phyloP scores from a whole-genome alignment of 345 rosid genomes.

The Alliaria petiolata region DNA sequence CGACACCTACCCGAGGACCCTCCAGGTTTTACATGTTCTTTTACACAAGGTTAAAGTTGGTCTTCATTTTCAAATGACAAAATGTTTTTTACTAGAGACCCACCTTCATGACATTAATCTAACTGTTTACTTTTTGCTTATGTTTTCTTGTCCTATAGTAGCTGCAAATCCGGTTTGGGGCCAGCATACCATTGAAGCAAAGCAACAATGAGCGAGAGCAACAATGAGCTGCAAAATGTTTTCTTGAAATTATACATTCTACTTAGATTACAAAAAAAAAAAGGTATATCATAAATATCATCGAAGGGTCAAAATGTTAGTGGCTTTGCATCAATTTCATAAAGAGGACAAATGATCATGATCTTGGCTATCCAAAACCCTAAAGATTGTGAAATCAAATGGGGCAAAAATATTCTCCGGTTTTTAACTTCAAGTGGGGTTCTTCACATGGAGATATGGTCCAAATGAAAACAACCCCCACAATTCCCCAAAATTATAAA shows the following conservation, averaged over 20 bases:
- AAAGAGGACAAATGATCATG: conserved; percentile 20
- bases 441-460: conserved; percentile 34
- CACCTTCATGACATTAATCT: conserved; percentile 1
- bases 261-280: neutral
- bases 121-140: neutral
- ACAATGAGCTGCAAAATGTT: too few species aligned
- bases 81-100: neutral
- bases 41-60: conserved; percentile 21
- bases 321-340: conserved; percentile 24
- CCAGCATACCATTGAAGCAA: neutral
- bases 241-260: neutral
- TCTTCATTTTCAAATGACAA: neutral
- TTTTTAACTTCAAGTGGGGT: conserved; percentile 18
- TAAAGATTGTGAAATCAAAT: conserved; percentile 20
- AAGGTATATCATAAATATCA: neutral
- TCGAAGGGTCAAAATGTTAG: conserved; percentile 7
- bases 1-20: conserved; percentile 24
- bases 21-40: conserved; percentile 6
- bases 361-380: conserved; percentile 30
- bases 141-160: conserved; percentile 1
- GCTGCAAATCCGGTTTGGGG: neutral
- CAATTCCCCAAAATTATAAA: conserved; percentile 19
- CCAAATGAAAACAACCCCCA: conserved; percentile 28
- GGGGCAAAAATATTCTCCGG: conserved; percentile 20
- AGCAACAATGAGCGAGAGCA: neutral